Base-by-base conservation (phyloP, 805 yeast genomes). In the Starmerella bombicola region DNA sequence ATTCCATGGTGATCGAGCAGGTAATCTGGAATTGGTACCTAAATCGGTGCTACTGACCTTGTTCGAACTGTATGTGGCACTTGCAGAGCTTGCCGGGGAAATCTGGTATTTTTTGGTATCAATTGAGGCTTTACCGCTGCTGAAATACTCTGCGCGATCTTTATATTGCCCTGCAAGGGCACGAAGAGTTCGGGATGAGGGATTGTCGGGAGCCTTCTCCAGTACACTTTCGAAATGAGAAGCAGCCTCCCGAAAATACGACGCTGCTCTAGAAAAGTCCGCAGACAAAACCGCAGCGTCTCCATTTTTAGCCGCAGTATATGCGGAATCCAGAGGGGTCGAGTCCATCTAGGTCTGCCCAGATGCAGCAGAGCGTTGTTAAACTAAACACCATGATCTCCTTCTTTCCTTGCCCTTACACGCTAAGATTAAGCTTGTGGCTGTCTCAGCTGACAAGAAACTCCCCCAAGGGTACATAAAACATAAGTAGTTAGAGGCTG, bases 281-380 rank as follows among this genome's bases (percentile, higher is more conserved):
- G 67, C 68, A 33, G 63, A 61, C 23, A 64, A 45, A 1, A 67
- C 63, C 10, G 70, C 65, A 21, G 60, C 55, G 45, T 76, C 80
- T 0, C 80, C 81, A 33, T 61, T 64, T 41, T 68, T 70, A 16
- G 74, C 73, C 3, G 68, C 55, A 22, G 65, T 65, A 47, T 73
- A 74, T 2, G 71, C 71, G 71, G 70, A 34, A 36, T 52, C 55
- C 28, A 53, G 38, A 19, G 53, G 47, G 12, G 53, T 37, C 29
- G 45, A 48, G 10, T 50, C 53, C 53, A 50, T 50, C 13, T 24
- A 13, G 12, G n/a, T n/a, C n/a, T n/a, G n/a, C n/a, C n/a, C n/a
- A n/a, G n/a, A n/a, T n/a, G n/a, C n/a, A n/a, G n/a, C n/a, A n/a
- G n/a, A n/a, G n/a, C n/a, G n/a, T n/a, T n/a, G n/a, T n/a, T n/a